phyloP scores from a whole-genome alignment of 2,329 filamentous ascomycete species.

The Scytalidium sp. region DNA sequence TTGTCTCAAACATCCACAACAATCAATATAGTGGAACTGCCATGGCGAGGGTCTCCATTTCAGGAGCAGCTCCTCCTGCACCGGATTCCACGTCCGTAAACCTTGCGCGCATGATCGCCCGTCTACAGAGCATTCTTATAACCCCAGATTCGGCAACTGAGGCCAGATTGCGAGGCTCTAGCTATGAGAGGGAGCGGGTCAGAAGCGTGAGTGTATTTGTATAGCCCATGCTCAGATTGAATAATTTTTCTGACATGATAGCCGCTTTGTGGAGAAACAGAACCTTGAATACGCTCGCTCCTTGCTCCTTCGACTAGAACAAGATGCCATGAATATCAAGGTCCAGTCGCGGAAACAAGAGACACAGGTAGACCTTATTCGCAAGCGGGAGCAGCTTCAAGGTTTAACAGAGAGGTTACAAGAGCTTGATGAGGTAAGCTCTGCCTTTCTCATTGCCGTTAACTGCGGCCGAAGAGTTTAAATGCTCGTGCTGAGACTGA shows the following conservation, averaged over 20 bases:
- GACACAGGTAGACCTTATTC: conserved; percentile 59
- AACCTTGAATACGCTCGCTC: conserved; percentile 71
- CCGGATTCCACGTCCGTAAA: conserved; percentile 32
- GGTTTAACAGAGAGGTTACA: conserved; percentile 62
- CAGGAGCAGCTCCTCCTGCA: conserved; percentile 5
- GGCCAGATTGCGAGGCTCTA: conserved; percentile 54
- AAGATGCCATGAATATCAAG: conserved; percentile 60
- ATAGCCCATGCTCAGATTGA: neutral
- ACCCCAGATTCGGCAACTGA: conserved; percentile 59
- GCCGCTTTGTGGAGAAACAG: conserved; percentile 31
- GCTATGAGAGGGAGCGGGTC: conserved; percentile 62
- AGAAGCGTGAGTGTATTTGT: conserved; percentile 38
- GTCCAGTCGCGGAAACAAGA: conserved; percentile 56
- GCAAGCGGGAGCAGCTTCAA: conserved; percentile 65
- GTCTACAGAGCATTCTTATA: conserved; percentile 64
- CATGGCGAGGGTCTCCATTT: conserved; percentile 24
- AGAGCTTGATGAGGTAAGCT: conserved; percentile 60
- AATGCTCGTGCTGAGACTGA: too few species aligned
- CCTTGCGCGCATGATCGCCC: conserved; percentile 61
- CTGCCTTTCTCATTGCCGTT: neutral
- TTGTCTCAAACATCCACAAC: neutral
- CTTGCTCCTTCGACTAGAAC: conserved; percentile 68
- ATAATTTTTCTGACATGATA: neutral
- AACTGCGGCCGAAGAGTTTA: conserved; percentile 18
- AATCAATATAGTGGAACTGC: neutral